Conservation (phyloP, 1,284 basidiomycete species). For the Sanghuangporus sanghuang region DNA sequence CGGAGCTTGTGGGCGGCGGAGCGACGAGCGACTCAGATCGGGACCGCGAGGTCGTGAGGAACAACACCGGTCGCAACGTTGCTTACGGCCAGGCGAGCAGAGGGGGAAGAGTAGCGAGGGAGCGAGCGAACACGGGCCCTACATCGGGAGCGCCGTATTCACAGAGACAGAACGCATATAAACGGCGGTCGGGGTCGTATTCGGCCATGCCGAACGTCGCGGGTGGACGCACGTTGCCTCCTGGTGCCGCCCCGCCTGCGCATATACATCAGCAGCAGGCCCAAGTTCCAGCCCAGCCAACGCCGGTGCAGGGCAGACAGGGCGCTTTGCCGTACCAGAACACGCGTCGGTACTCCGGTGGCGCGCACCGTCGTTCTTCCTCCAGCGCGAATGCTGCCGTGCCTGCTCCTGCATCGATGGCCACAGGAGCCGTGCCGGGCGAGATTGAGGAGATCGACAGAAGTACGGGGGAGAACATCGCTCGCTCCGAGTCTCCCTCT, state of each 20-base stretch:
- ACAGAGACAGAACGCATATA: background rate
- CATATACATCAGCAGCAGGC: background rate
- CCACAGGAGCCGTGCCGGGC: background rate
- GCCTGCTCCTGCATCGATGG: background rate
- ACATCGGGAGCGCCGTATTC: background rate
- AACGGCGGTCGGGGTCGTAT: background rate
- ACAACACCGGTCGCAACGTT: background rate
- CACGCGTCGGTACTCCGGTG: background rate
- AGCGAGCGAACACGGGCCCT: background rate
- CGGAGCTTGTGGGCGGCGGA: background rate
- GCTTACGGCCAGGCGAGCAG: background rate
- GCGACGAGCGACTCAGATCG: background rate
- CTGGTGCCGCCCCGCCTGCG: slow-evolving; percentile 4
- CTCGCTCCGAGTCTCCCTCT: background rate
- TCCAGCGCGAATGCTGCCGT: background rate
- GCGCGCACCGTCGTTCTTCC: background rate
- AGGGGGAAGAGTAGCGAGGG: background rate
- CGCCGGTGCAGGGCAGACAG: background rate
- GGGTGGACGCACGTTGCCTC: background rate
- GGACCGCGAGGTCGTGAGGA: background rate
- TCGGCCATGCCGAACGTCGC: background rate
- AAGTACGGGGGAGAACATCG: background rate
- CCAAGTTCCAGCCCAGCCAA: background rate
- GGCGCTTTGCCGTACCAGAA: background rate
- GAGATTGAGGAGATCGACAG: background rate